Percentiles rank a stretch among this genome's conserved stretches.
These are phyloP conservation scores for Talaromyces stipitatus DNA, from an alignment of 495 filamentous ascomycete species.

Conservation along the genomic window DNA sequence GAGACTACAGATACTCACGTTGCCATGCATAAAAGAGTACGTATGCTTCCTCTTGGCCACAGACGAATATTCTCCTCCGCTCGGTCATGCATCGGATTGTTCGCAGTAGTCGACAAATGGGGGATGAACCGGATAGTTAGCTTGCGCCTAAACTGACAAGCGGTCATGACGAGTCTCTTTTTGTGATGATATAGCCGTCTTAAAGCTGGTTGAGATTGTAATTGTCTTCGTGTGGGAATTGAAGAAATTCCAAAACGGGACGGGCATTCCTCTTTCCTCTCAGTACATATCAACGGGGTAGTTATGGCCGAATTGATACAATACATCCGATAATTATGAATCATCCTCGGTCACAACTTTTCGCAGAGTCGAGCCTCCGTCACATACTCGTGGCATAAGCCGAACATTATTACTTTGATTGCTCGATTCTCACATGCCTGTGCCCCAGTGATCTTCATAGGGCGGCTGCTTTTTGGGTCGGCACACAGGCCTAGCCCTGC, in stretches of 20 bases:
- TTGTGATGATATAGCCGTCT: too few relatives aligned
- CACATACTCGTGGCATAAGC: too few relatives aligned
- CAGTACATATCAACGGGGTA: too few relatives aligned
- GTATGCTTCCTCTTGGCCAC: background rate
- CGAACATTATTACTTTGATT: background rate
- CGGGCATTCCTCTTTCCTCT: too few relatives aligned
- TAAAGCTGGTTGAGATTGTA: too few relatives aligned
- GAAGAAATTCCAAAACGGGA: too few relatives aligned
- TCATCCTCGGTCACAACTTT: too few relatives aligned
- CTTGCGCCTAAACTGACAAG: background rate
- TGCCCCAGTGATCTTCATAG: background rate
- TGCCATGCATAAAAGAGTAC: background rate
- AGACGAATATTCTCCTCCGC: background rate
- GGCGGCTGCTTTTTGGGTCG: conserved; percentile 3
- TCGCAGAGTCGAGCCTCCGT: too few relatives aligned
- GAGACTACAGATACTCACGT: background rate
- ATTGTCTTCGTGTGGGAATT: too few relatives aligned
- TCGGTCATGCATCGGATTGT: background rate
- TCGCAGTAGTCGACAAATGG: background rate
- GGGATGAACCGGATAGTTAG: background rate
- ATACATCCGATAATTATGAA: too few relatives aligned
- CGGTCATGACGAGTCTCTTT: too few relatives aligned
- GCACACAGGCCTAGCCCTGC: background rate
- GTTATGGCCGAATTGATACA: too few relatives aligned
- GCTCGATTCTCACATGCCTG: background rate